Conservation (phyloP, 345 rosid genomes). For the Eucalyptus sp. region DNA sequence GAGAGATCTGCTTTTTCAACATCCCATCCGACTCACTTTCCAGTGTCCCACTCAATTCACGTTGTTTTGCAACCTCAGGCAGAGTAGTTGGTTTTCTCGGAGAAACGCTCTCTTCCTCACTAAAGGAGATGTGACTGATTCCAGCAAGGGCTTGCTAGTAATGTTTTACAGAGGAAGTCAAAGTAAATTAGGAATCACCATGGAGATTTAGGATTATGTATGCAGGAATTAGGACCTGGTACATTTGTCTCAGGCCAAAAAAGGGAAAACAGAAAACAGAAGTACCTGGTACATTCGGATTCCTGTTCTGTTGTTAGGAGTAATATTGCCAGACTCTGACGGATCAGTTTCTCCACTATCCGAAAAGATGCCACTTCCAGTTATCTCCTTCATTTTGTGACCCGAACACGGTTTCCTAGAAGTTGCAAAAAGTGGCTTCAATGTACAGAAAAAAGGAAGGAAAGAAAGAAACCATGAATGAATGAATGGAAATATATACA, state of each 20-base stretch:
- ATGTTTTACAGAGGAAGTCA: not conserved
- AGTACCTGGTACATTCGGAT: constrained; percentile 78
- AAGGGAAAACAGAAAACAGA: not conserved
- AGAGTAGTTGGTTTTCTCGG: constrained; percentile 65
- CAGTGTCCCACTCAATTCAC: constrained; percentile 79
- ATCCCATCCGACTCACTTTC: constrained; percentile 48
- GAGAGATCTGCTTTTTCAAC: constrained; percentile 74
- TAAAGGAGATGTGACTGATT: constrained; percentile 85
- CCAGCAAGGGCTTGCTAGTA: constrained; percentile 79
- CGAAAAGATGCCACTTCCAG: constrained; percentile 89
- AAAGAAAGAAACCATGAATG: not conserved
- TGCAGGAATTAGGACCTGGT: constrained; percentile 33
- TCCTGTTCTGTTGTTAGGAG: constrained; percentile 17
- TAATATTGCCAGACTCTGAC: constrained; percentile 31
- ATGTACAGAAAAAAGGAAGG: not conserved
- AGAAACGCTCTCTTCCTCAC: constrained; percentile 62
- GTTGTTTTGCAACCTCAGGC: constrained; percentile 88
- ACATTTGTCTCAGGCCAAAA: constrained; percentile 21
- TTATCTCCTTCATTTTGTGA: constrained; percentile 88
- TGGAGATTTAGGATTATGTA: not conserved
- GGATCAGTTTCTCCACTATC: constrained; percentile 39
- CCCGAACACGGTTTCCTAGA: constrained; percentile 91
- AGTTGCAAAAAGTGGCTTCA: not conserved
- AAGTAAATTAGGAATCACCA: not conserved
- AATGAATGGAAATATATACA: not conserved